phyloP scores from a whole-genome alignment of 768 basidiomycete species.

The Hygrocybe coccinea region DNA sequence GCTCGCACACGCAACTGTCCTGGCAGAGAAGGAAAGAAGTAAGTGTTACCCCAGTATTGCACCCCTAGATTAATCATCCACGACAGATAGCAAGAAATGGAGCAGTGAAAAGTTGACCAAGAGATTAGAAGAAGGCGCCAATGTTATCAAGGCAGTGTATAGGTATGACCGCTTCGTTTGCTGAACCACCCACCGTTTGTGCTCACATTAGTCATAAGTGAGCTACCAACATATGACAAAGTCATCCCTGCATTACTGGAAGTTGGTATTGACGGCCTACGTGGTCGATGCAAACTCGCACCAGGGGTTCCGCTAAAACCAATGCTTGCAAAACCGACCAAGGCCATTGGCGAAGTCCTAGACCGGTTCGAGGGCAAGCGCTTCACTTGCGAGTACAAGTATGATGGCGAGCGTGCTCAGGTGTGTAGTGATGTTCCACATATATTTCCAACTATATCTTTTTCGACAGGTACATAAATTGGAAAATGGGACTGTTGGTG shows the following conservation, averaged over 20 bases:
- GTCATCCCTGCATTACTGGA: slow-evolving; percentile 88
- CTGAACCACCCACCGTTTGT: slow-evolving; percentile 1
- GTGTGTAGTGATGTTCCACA: slow-evolving; percentile 30
- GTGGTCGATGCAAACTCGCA: slow-evolving; percentile 78
- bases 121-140: slow-evolving; percentile 71
- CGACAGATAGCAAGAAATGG: slow-evolving; percentile 66
- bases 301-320: slow-evolving; percentile 97
- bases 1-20: slow-evolving; percentile 84
- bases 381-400: slow-evolving; percentile 99
- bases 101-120: slow-evolving; percentile 65
- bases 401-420: slow-evolving; percentile 97
- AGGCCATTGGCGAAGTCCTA: slow-evolving; percentile 95
- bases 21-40: slow-evolving; percentile 72
- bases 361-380: slow-evolving; percentile 93
- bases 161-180: slow-evolving; percentile 50
- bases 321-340: slow-evolving; percentile 98
- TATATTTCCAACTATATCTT: background rate
- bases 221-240: slow-evolving; percentile 87
- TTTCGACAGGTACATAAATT: slow-evolving; percentile 70
- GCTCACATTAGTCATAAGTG: slow-evolving; percentile 43
- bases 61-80: slow-evolving; percentile 4
- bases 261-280: slow-evolving; percentile 65
- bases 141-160: slow-evolving; percentile 83
- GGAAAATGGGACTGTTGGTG: slow-evolving; percentile 75
- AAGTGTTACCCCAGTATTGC: background rate